Base-by-base conservation (phyloP, 2,329 filamentous ascomycete species). In the Cordyceps farinosa region DNA sequence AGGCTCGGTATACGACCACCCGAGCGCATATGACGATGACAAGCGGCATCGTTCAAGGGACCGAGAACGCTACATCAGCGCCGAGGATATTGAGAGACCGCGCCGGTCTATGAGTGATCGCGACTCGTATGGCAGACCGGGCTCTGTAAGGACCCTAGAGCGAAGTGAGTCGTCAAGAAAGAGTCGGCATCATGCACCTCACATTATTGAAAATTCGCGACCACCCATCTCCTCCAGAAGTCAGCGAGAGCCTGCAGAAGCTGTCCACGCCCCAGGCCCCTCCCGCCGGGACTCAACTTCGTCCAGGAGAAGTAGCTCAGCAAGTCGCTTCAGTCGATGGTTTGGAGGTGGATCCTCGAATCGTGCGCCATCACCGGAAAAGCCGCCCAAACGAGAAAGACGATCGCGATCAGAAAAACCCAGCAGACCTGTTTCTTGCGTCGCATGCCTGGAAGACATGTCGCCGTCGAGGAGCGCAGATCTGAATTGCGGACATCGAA, bases 401-500 rank as follows among this genome's bases (percentile, higher is more conserved):
- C 48, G 59, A 48, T 65, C 64, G 6, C 30, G 54, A 27, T 63
- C 59, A 13, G 64, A 63, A 36, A 59, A 55, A 42, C 60, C 59
- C 5, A 59, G 48, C 11, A 22, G 61, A 32, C 30, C 88, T 64
- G 82, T 89, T 51, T 84, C 89, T 70, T 96, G 92, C 69, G 78
- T 92, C 54, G 85, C 84, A 30, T 96, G 92, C 72, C 78, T 88
- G 71, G 88, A 90, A 66, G 87, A 91, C 66, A 77, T 90, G 2
- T 85, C 87, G 1, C 71, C 82, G 10, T 80, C 80, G 64, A 87
- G 86, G 73, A 84, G 88, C 40, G 87, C 87, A 44, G 90, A 88
- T 73, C 83, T 96, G 42, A 84, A 85, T 67, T 96, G 92, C 72
- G 87, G 87, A 3, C 92, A 96, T 74, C 85, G 87, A 66, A 92